A percentile compares a stretch with the other conserved stretches of the same genome.
These are phyloP conservation scores for Iris pallida DNA, from an alignment of 116 monocot genomes.

Conservation along the genomic window DNA sequence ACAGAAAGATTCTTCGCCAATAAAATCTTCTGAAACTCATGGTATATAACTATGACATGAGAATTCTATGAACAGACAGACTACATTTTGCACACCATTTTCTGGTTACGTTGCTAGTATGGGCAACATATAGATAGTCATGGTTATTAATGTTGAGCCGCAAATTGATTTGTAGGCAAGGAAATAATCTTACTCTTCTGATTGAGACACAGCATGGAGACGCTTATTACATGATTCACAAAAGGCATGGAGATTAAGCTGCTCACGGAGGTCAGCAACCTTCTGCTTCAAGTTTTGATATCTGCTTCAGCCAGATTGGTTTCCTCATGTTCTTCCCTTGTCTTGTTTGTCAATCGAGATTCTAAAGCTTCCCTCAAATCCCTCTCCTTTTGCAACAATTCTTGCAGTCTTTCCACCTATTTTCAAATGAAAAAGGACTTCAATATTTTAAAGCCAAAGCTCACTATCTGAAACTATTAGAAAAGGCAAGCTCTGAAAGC, in stretches of 20 bases:
- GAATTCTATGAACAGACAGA: background rate
- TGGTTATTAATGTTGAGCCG: background rate
- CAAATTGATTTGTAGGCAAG: background rate
- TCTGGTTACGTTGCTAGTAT: background rate
- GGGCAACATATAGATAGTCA: background rate
- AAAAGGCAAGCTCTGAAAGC: background rate
- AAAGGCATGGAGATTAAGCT: conserved; percentile 35
- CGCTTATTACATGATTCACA: conserved; percentile 56
- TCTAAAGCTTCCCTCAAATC: conserved; percentile 56
- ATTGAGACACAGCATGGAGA: conserved; percentile 11
- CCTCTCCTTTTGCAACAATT: conserved; percentile 73
- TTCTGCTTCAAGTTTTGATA: conserved; percentile 65
- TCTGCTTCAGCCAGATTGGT: conserved; percentile 68
- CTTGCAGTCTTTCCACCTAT: conserved; percentile 64
- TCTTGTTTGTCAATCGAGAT: conserved; percentile 59
- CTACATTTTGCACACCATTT: background rate
- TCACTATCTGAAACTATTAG: background rate
- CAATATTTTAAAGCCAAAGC: background rate
- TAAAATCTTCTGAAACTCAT: background rate
- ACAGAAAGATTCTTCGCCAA: background rate
- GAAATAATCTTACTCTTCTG: conserved; percentile 25
- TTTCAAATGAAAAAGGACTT: conserved; percentile 9
- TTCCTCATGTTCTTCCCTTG: conserved; percentile 65
- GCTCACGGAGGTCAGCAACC: conserved; percentile 49
- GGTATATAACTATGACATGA: background rate